Percentiles rank a stretch among this genome's conserved stretches.
These are phyloP conservation scores for Mucor sp. DNA, from an alignment of 371 early-diverging fungal genomes.

Conservation along the genomic window DNA sequence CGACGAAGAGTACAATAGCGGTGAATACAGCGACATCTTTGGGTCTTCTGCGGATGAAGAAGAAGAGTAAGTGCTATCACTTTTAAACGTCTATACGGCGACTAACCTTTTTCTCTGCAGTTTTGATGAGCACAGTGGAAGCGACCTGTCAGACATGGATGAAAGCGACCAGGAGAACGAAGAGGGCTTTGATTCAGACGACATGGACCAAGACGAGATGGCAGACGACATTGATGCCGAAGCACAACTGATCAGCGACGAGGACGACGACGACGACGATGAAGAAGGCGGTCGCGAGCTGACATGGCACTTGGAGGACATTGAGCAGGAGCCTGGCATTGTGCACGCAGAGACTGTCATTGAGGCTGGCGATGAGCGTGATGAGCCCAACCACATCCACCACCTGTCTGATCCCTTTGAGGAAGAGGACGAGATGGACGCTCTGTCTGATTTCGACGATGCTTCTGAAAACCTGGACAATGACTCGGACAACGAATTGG, in stretches of 20 bases:
- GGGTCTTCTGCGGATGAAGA: constrained; percentile 61
- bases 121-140: constrained; percentile 71
- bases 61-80: constrained; percentile 60
- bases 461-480: constrained; percentile 54
- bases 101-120: too few species aligned
- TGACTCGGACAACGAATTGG: constrained; percentile 45
- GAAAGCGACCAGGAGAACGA: constrained; percentile 66
- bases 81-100: too few species aligned
- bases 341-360: constrained; percentile 43
- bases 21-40: constrained; percentile 57
- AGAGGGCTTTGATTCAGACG: constrained; percentile 47
- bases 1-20: constrained; percentile 54
- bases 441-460: constrained; percentile 53
- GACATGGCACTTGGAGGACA: constrained; percentile 57
- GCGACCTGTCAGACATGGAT: constrained; percentile 70
- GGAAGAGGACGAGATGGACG: constrained; percentile 50
- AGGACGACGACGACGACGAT: constrained; percentile 52
- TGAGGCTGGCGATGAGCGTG: constrained; percentile 50
- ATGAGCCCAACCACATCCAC: constrained; percentile 32
- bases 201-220: constrained; percentile 51
- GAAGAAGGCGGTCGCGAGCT: constrained; percentile 52
- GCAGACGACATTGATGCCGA: constrained; percentile 46
- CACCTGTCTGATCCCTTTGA: constrained; percentile 33
- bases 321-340: constrained; percentile 57
- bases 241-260: constrained; percentile 49